Percentiles rank a stretch among this genome's conserved stretches.
Conservation (phyloP, 1,139 yeast species). For the Sugiyamaella sp. region DNA sequence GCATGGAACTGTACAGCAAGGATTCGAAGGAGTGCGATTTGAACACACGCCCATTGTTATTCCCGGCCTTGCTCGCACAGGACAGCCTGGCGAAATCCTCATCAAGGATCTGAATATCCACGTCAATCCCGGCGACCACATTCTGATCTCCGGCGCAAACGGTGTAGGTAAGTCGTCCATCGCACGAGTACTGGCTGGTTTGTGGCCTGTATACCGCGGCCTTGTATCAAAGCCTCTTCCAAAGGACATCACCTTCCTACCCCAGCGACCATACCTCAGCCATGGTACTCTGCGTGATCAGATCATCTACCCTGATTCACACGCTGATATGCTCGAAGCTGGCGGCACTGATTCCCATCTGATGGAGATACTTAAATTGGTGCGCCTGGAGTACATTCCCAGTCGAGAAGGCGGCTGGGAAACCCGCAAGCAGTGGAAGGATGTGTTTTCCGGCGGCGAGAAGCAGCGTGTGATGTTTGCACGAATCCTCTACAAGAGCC, state of each 20-base stretch:
- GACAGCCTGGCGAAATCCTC: conserved; percentile 48
- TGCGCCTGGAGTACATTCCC: conserved; percentile 76
- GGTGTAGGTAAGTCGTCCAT: conserved; percentile 92
- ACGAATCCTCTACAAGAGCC: conserved; percentile 77
- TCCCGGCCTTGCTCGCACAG: conserved; percentile 52
- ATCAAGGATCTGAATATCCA: conserved; percentile 65
- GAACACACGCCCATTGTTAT: conserved; percentile 83
- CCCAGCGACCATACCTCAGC: conserved; percentile 79
- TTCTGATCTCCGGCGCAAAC: conserved; percentile 81
- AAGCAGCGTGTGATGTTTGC: conserved; percentile 92
- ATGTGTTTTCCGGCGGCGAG: conserved; percentile 92
- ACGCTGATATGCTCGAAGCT: conserved; percentile 72
- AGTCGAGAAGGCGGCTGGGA: conserved; percentile 64
- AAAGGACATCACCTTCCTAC: conserved; percentile 71
- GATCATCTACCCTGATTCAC: conserved; percentile 79
- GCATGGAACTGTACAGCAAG: conserved; percentile 78
- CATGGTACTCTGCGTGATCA: conserved; percentile 86
- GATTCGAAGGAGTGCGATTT: conserved; percentile 77
- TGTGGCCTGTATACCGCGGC: conserved; percentile 91
- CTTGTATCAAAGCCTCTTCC: conserved; percentile 78
- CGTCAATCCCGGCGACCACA: conserved; percentile 66
- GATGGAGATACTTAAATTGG: conserved; percentile 69
- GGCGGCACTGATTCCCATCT: conserved; percentile 74
- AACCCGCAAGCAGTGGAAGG: conserved; percentile 80
- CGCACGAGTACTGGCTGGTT: conserved; percentile 79